phyloP scores from a whole-genome alignment of 768 basidiomycete species.

The Boletus patriciae region DNA sequence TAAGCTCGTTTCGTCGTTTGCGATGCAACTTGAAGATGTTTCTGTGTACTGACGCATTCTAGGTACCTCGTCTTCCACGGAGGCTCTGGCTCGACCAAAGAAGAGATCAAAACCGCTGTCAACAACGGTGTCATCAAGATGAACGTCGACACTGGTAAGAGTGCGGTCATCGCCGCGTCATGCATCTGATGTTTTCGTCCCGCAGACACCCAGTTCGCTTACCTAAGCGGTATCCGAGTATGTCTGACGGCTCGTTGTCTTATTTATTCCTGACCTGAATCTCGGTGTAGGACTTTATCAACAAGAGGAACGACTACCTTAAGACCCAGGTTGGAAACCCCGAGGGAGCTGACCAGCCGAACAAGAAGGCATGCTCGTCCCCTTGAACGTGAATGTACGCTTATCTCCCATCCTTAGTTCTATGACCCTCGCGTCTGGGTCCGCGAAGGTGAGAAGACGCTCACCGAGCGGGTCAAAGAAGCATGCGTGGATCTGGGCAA shows the following conservation, averaged over 20 bases:
- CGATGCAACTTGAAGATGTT: not conserved
- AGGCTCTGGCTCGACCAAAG: conserved; percentile 95
- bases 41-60: not conserved
- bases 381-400: not conserved
- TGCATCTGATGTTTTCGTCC: conserved; percentile 2
- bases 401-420: conserved; percentile 44
- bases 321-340: conserved; percentile 94
- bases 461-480: conserved; percentile 82
- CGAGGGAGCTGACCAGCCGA: conserved; percentile 94
- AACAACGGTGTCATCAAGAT: conserved; percentile 95
- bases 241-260: conserved; percentile 12
- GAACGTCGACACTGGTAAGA: conserved; percentile 88
- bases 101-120: conserved; percentile 93
- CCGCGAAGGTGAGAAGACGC: conserved; percentile 96
- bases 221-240: conserved; percentile 81
- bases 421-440: conserved; percentile 99
- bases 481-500: conserved; percentile 91
- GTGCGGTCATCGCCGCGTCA: not conserved
- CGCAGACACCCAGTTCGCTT: conserved; percentile 87
- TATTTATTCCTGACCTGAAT: not conserved
- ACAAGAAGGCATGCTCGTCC: conserved; percentile 79
- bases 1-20: conserved; percentile 39
- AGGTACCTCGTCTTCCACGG: conserved; percentile 99
- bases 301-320: conserved; percentile 85
- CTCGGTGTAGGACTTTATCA: conserved; percentile 70